Base-by-base conservation (phyloP, 306 rosid genomes). In the cucumber (Cucumis sativus) region DNA sequence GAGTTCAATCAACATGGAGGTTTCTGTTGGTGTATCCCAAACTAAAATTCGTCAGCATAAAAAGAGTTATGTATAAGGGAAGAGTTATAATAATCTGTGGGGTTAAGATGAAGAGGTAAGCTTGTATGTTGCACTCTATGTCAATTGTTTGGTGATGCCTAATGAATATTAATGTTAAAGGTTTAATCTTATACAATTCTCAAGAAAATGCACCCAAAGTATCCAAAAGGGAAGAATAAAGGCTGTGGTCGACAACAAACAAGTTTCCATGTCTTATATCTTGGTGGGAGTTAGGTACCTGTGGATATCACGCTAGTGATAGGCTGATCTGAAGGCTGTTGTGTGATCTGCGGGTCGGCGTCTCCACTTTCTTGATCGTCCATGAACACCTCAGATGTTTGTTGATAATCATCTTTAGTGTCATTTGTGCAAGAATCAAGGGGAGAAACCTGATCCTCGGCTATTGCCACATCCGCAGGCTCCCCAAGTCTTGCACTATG, bases 291-390 rank as follows among this genome's bases (percentile, higher is more conserved):
- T 28, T 25, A 25, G 73, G 20, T 51, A 33, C 72, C 40, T 20
- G 62, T 56, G 45, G 52, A 85, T 45, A 55, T 62, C 21, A 30
- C 81, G 87, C 92, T 97, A 84, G 87, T 74, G 61, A 60, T 56
- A 79, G 85, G 77, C 57, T 75, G 85, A 84, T 78, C 78, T 8
- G 60, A 16, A 65, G 80, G 59, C 21, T 39, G 70, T 65, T 82
- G 82, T 56, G 74, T 79, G 65, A 72, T 68, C 63, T 54, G 76
- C 40, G 74, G 51, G 75, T 81, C 82, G 76, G 60, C 79, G 69
- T 79, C 79, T 77, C 54, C 90, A 9, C 66, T 57, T 65, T 65
- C 77, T 74, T 84, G 70, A 77, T 89, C 89, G 60, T 84, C 89
- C 86, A 79, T 70, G 21, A 37, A 77, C 78, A 63, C 82, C 54